Evolutionary conservation across 352 stramenopile species (phyloP).

Genomic region (Albugo candida): DNA sequence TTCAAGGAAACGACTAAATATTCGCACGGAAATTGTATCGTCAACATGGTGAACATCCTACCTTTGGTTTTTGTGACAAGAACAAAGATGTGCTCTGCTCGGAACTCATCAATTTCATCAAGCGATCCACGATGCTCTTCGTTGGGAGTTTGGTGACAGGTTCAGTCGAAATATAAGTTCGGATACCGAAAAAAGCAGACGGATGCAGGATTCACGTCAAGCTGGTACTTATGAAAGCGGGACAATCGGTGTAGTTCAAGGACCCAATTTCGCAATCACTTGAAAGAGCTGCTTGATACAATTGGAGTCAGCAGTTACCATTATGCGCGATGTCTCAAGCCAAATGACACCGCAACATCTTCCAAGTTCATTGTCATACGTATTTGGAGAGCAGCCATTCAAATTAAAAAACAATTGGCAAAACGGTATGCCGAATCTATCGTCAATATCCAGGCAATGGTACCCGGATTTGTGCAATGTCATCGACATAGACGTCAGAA

Average conservation of each 20-base stretch:
- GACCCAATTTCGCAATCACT: slow-evolving; percentile 84
- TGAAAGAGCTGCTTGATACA: slow-evolving; percentile 83
- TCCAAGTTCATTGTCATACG: slow-evolving; percentile 72
- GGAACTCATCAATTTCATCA: slow-evolving; percentile 61
- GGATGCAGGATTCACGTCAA: slow-evolving; percentile 9
- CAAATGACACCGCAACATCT: slow-evolving; percentile 88
- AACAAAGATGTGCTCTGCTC: slow-evolving; percentile 86
- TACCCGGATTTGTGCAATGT: slow-evolving; percentile 30
- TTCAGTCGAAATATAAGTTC: background rate
- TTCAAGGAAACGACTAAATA: slow-evolving; percentile 71
- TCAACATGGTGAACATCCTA: slow-evolving; percentile 40
- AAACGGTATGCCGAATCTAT: slow-evolving; percentile 76
- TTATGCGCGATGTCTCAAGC: slow-evolving; percentile 98
- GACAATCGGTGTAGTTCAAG: slow-evolving; percentile 38
- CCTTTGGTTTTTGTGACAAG: slow-evolving; percentile 91
- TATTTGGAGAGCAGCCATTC: slow-evolving; percentile 73
- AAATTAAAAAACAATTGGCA: slow-evolving; percentile 70
- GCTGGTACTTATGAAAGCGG: slow-evolving; percentile 5
- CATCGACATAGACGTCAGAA: slow-evolving; percentile 29
- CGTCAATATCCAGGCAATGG: slow-evolving; percentile 60
- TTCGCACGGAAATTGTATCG: slow-evolving; percentile 68
- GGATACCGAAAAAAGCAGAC: background rate
- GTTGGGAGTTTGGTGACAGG: slow-evolving; percentile 35
- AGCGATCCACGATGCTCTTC: slow-evolving; percentile 44
- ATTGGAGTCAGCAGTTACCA: slow-evolving; percentile 89